Base-by-base conservation (phyloP, 1,139 yeast genomes). In the Pichia kudriavzevii region DNA sequence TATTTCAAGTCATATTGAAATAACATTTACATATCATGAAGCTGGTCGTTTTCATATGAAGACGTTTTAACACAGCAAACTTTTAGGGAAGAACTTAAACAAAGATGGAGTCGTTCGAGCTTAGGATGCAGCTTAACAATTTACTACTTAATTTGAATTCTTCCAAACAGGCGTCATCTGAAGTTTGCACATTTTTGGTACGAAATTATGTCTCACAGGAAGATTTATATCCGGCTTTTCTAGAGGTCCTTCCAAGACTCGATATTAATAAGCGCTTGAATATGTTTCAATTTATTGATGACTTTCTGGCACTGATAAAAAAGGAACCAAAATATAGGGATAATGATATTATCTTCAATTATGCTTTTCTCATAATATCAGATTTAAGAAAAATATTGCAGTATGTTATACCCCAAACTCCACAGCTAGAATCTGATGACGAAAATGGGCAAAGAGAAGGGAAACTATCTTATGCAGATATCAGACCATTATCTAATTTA, bases 51-150 rank as follows among this genome's bases (percentile, higher is more conserved):
- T n/a, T n/a, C n/a, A n/a, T n/a, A n/a, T n/a, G n/a, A n/a, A n/a
- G n/a, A n/a, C n/a, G n/a, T n/a, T n/a, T n/a, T n/a, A n/a, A n/a
- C n/a, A n/a, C n/a, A n/a, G n/a, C n/a, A n/a, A n/a, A n/a, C n/a
- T n/a, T n/a, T n/a, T n/a, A n/a, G n/a, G n/a, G n/a, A n/a, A n/a
- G n/a, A 14, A 15, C 17, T 22, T 15, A 14, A 11, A 23, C 10
- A 23, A 16, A 10, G 12, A 80, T 82, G 91, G 94, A 82, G 52
- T 75, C 91, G 2, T 80, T 82, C 55, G 93, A 80, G 52, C 82
- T 85, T 3, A 71, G 85, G 39, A 62, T 81, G 31, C 79, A 77
- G 54, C 78, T 85, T 48, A 63, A 71, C 12, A 81, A 75, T 50
- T 67, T 74, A 30, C 64, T 85, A 26, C 65, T 74, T 42, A 55